Conservation (phyloP, 2,329 filamentous ascomycete species). For the Byssochlamys sp. region DNA sequence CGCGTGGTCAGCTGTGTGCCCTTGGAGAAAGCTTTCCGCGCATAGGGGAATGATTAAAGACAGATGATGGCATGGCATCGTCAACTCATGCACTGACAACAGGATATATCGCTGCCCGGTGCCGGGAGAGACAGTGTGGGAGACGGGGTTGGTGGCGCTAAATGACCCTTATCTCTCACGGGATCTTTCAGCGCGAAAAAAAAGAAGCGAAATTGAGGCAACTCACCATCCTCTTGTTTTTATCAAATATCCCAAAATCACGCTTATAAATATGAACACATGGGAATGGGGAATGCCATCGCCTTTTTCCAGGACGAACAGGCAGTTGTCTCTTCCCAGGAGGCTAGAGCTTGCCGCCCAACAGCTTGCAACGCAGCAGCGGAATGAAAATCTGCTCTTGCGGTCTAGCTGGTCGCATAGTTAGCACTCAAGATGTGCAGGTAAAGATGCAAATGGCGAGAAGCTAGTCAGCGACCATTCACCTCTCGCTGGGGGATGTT, state of each 20-base stretch:
- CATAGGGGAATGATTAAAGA: neutral
- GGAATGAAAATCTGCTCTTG: neutral
- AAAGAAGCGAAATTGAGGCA: neutral
- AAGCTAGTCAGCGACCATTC: neutral
- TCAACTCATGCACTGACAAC: neutral
- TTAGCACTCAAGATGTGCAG: neutral
- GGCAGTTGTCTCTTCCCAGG: neutral
- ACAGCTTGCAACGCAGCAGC: neutral
- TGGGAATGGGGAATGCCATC: neutral
- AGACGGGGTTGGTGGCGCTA: neutral
- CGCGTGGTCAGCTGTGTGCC: neutral
- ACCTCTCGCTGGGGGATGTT: neutral
- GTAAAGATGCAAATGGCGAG: neutral
- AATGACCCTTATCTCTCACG: neutral
- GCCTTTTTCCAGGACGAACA: neutral
- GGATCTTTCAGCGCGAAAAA: neutral
- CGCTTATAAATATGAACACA: neutral
- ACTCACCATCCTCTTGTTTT: neutral
- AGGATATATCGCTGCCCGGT: neutral
- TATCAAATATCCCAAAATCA: neutral
- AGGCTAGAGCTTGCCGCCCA: neutral
- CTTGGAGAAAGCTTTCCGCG: neutral
- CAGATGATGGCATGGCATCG: neutral
- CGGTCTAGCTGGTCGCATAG: neutral
- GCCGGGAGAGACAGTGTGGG: neutral